These are phyloP conservation scores for Cladosporium velox DNA, from an alignment of 2,329 filamentous ascomycete genomes.

Conservation along the genomic window DNA sequence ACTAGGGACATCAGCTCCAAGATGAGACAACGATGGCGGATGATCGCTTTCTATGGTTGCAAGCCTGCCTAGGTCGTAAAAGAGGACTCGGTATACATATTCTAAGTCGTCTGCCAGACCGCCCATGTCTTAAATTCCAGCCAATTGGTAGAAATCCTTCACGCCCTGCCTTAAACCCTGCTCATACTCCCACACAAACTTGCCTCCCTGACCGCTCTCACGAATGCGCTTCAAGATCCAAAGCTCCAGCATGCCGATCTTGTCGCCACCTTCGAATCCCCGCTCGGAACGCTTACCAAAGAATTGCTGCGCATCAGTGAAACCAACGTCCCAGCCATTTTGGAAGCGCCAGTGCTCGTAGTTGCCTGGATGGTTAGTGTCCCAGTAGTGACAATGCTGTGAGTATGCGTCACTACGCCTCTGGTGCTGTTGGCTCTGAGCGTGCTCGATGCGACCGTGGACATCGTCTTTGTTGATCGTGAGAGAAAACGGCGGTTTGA, in stretches of 20 bases:
- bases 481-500: slow-evolving; percentile 45
- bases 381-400: slow-evolving; percentile 56
- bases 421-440: slow-evolving; percentile 43
- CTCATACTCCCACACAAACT: slow-evolving; percentile 55
- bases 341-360: slow-evolving; percentile 57
- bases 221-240: slow-evolving; percentile 59
- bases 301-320: slow-evolving; percentile 56
- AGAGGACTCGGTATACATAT: too few relatives aligned
- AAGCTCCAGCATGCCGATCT: slow-evolving; percentile 59
- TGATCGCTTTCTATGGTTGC: too few relatives aligned
- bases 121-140: too few relatives aligned
- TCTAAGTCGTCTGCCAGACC: too few relatives aligned
- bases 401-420: slow-evolving; percentile 42
- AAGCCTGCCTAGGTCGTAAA: too few relatives aligned
- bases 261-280: slow-evolving; percentile 48
- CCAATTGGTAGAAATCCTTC: slow-evolving; percentile 43
- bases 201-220: slow-evolving; percentile 52
- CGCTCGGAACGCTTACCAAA: slow-evolving; percentile 47
- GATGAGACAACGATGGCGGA: too few relatives aligned
- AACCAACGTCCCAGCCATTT: slow-evolving; percentile 59
- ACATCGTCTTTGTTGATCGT: slow-evolving; percentile 43
- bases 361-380: slow-evolving; percentile 45
- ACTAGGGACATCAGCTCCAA: too few relatives aligned
- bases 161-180: slow-evolving; percentile 52
- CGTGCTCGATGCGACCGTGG: slow-evolving; percentile 40